Evolutionary conservation across 129 eudicot species (phyloP), one percentile per base, ranked within the genome.

Genomic region (Logfia minima): DNA sequence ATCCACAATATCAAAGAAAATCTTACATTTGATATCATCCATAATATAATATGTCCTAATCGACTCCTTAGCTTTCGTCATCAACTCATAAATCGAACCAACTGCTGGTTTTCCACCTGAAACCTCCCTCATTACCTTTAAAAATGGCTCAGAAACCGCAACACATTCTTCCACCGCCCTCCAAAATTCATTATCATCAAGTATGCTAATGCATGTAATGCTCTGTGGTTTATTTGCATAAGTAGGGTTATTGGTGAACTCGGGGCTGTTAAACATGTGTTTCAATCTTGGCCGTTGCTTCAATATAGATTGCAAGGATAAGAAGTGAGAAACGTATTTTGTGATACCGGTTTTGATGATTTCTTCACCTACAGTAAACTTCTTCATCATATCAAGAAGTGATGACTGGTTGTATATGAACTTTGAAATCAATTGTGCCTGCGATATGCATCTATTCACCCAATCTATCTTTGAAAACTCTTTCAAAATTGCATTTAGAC

Each of bases 21-120:
- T 93, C 86, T 90, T 93, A 85, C 98, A 88, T 78, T 93, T 93
- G 22, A 89, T 77, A 80, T 93, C 98, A 79, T 93, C 98, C 98
- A 93, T 93, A 1, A 93, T 93, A 77, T 90, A 93, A 69, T 90
- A 93, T 2, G 98, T 90, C 84, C 98, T 75, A 32, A 93, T 90
- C 1, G 97, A 93, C 81, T 93, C 97, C 74, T 90, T 90, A 55
- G 98, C 97, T 79, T 86, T 85, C 0, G 94, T 93, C 98, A 93
- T 88, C 80, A 93, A 28, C 82, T 93, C 98, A 56, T 93, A 93
- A 43, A 93, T 80, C 79, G 74, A 84, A 63, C 98, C 97, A 73
- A 87, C 95, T 2, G 91, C 92, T 14, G 97, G 91, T 83, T 90
- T 93, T 35, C 96, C 91, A 41, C 90, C 90, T 17, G 92, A 86